phyloP scores from a whole-genome alignment of 2,329 filamentous ascomycete genomes.

The Aureobasidium sp. region DNA sequence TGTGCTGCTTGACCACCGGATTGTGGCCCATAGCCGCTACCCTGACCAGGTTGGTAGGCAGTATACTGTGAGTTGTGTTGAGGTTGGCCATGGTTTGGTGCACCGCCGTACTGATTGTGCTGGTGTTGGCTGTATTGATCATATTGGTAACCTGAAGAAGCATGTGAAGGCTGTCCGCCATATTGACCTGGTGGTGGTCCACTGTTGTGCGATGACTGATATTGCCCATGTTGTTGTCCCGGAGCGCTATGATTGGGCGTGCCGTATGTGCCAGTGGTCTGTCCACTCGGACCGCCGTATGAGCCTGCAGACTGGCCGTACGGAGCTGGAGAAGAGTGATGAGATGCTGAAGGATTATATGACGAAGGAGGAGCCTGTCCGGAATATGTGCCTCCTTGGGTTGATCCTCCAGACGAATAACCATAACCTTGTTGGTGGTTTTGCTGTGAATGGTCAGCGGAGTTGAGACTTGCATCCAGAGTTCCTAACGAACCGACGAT shows the following conservation, averaged over 20 bases:
- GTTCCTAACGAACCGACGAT: slow-evolving; percentile 16
- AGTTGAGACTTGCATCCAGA: neutral
- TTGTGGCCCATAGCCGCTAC: slow-evolving; percentile 20
- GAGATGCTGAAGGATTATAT: slow-evolving; percentile 27
- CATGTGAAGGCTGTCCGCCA: slow-evolving; percentile 21
- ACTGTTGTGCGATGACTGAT: slow-evolving; percentile 20
- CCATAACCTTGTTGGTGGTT: slow-evolving; percentile 26
- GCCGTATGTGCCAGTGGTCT: slow-evolving; percentile 21
- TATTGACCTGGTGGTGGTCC: slow-evolving; percentile 22
- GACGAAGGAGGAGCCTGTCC: slow-evolving; percentile 31
- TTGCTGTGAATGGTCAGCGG: slow-evolving; percentile 8
- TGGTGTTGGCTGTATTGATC: slow-evolving; percentile 19
- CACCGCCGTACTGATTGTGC: slow-evolving; percentile 17
- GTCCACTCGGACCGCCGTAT: slow-evolving; percentile 19
- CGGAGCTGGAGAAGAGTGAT: slow-evolving; percentile 19
- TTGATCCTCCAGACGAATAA: slow-evolving; percentile 28
- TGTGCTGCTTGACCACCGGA: slow-evolving; percentile 4
- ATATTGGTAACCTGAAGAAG: slow-evolving; percentile 6
- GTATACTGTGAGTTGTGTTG: slow-evolving; percentile 20
- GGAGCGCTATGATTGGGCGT: slow-evolving; percentile 10
- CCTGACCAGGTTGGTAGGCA: slow-evolving; percentile 17
- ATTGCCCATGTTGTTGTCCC: slow-evolving; percentile 19
- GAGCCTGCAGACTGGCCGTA: slow-evolving; percentile 21
- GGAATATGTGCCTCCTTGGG: slow-evolving; percentile 28
- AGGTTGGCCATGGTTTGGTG: slow-evolving; percentile 20